Conservation (phyloP, 164 flowering plant genomes). For the Tetrastigma voinierianum region DNA sequence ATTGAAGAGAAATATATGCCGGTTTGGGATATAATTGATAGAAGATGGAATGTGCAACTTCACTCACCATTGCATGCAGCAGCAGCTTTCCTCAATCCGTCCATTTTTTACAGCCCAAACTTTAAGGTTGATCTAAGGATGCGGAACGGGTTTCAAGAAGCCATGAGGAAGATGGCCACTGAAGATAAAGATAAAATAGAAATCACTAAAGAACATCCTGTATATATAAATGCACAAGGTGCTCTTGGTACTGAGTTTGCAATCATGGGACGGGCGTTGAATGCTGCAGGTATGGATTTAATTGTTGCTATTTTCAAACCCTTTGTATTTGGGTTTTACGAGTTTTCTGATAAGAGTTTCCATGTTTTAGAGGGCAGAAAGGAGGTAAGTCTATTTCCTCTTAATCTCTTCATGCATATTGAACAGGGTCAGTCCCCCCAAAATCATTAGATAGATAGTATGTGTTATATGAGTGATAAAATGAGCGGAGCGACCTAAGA, state of each 20-base stretch:
- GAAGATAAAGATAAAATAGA: slow-evolving; percentile 58
- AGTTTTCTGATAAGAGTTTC: background rate
- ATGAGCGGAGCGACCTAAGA: no score
- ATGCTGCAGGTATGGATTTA: slow-evolving; percentile 57
- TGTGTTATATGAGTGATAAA: no score
- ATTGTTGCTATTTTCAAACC: background rate
- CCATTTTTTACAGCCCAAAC: slow-evolving; percentile 49
- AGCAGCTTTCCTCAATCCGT: slow-evolving; percentile 68
- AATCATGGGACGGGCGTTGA: slow-evolving; percentile 60
- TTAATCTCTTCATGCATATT: background rate
- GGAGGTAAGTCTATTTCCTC: background rate
- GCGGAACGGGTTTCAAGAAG: slow-evolving; percentile 73
- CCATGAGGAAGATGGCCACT: slow-evolving; percentile 55
- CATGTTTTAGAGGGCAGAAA: slow-evolving; percentile 4
- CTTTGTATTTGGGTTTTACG: background rate
- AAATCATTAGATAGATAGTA: no score
- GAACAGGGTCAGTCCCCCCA: no score
- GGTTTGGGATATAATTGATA: slow-evolving; percentile 65
- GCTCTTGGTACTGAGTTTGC: slow-evolving; percentile 71
- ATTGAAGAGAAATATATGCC: slow-evolving; percentile 54
- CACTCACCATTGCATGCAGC: slow-evolving; percentile 64
- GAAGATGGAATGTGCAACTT: slow-evolving; percentile 60
- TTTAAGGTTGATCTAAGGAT: slow-evolving; percentile 53
- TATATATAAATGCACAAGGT: slow-evolving; percentile 65
- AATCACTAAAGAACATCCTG: slow-evolving; percentile 60